Evolutionary conservation across 768 basidiomycete species (phyloP), one percentile per base, ranked within the genome.

Genomic region (Boletus bicolor): DNA sequence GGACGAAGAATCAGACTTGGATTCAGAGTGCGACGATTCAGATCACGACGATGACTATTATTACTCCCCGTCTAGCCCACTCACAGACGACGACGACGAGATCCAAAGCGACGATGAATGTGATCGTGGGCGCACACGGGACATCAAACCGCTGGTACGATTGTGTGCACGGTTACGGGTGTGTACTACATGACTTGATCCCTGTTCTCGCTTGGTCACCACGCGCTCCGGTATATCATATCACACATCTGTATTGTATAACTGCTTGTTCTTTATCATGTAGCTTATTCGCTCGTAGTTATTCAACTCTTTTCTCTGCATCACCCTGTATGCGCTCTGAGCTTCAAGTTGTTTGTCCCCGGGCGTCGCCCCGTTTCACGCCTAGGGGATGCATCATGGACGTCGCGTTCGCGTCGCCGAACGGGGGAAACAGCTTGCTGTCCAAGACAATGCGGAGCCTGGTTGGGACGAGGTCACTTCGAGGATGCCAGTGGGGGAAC

Each of bases 101-200:
- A 47, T 59, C 49, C 74, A 77, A 51, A 67, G 68, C 44, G 75
- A 76, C 59, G 78, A 76, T 41, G 68, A 74, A 7, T 68, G 65
- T 45, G 58, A 64, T 50, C 75, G 79, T 51, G 76, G 77, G 19
- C 72, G 80, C 57, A 69, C 74, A 24, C 71, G 72, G 48, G 73
- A 68, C 53, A 68, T 73, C 41, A 77, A 76, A 36, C 75, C 75
- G 7, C 58, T 82, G 34, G 72, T 64, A 64, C 75, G 62, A 53
- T 54, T 56, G 53, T 58, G 69, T 62, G 60, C 49, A 51, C 66
- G 66, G 59, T 61, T 64, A 54, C 60, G 64, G 50, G 55, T 59
- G 34, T 59, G 57, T 41, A 56, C 55, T 3, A 45, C 58, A 30
- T 60, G 53, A 58, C 39, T 11, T 19, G 19, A 24, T 24, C 21